Evolutionary conservation across 2,329 filamentous ascomycete species (phyloP).

Genomic region (Pseudopithomyces chartarum): DNA sequence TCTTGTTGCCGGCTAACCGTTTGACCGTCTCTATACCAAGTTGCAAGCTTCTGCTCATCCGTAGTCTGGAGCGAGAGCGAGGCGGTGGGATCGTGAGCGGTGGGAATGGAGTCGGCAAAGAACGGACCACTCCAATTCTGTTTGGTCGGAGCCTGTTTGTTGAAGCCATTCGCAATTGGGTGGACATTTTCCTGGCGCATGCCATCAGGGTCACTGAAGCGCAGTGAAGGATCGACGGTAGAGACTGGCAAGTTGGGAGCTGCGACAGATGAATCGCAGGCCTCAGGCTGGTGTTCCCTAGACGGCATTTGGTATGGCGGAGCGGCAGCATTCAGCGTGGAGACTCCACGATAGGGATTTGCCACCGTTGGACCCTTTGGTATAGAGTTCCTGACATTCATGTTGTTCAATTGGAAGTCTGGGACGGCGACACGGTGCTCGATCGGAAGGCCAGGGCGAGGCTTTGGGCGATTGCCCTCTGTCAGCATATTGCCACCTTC

Average conservation of each 20-base stretch:
- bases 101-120: slow-evolving; percentile 40
- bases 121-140: slow-evolving; percentile 46
- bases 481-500: slow-evolving; percentile 31
- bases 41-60: slow-evolving; percentile 44
- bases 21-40: slow-evolving; percentile 48
- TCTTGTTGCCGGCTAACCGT: slow-evolving; percentile 32
- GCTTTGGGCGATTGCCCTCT: slow-evolving; percentile 31
- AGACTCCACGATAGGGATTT: slow-evolving; percentile 25
- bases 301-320: slow-evolving; percentile 16
- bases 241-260: slow-evolving; percentile 10
- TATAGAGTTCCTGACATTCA: slow-evolving; percentile 17
- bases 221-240: slow-evolving; percentile 14
- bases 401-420: slow-evolving; percentile 7
- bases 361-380: slow-evolving; percentile 26
- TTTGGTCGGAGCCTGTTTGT: slow-evolving; percentile 31
- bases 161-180: slow-evolving; percentile 31
- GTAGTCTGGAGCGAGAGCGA: slow-evolving; percentile 25
- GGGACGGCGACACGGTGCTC: slow-evolving; percentile 40
- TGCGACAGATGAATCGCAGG: slow-evolving; percentile 14
- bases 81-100: slow-evolving; percentile 30
- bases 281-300: slow-evolving; percentile 1
- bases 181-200: slow-evolving; percentile 16
- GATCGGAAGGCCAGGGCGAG: slow-evolving; percentile 25
- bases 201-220: slow-evolving; percentile 36
- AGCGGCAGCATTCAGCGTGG: slow-evolving; percentile 24